Conservation (phyloP, 1,284 basidiomycete genomes). For the Rhizoctonia solani region DNA sequence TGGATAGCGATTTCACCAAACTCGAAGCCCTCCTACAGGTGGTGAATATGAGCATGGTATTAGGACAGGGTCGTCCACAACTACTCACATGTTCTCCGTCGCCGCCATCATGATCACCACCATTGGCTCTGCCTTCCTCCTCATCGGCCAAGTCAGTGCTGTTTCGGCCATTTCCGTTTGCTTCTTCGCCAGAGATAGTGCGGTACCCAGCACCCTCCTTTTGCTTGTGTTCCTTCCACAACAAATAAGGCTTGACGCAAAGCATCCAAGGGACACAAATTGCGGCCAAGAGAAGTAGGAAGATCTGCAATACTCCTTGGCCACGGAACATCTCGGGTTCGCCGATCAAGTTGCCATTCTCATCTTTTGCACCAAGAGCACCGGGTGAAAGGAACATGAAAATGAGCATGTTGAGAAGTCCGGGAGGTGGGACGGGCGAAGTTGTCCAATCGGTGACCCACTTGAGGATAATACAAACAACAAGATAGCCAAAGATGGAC, state of each 20-base stretch:
- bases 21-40: conserved; percentile 63
- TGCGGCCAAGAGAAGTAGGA: conserved; percentile 78
- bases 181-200: conserved; percentile 61
- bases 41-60: neutral
- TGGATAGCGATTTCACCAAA: conserved; percentile 95
- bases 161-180: conserved; percentile 53
- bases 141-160: conserved; percentile 75
- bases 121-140: conserved; percentile 79
- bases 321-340: conserved; percentile 80
- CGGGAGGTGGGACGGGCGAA: conserved; percentile 71
- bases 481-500: conserved; percentile 96
- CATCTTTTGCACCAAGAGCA: conserved; percentile 51
- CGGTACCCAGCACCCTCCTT: conserved; percentile 84
- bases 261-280: conserved; percentile 97
- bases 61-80: neutral
- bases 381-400: conserved; percentile 92
- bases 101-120: conserved; percentile 69
- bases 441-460: conserved; percentile 90
- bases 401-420: conserved; percentile 94
- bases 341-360: conserved; percentile 48
- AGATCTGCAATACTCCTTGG: conserved; percentile 83
- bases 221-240: conserved; percentile 89
- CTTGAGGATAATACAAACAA: conserved; percentile 95
- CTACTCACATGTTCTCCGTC: conserved; percentile 50
- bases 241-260: conserved; percentile 89